Conservation (phyloP, 2,329 filamentous ascomycete genomes). For the Trichoderma gracile region DNA sequence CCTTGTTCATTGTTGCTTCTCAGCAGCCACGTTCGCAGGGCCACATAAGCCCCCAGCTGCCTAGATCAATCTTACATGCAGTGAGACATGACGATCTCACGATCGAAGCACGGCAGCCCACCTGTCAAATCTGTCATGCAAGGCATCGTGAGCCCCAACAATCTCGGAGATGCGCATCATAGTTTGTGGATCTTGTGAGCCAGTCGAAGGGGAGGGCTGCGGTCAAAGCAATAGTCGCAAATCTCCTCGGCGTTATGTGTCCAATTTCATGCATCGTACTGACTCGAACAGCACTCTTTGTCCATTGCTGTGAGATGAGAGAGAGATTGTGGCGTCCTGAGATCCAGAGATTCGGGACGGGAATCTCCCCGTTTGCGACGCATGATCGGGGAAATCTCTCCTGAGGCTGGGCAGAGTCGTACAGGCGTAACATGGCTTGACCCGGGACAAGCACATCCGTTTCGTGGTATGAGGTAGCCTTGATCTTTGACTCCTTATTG, state of each 20-base stretch:
- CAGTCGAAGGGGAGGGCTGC: not conserved
- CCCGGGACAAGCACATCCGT: not conserved
- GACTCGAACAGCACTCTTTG: not conserved
- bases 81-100: slow-evolving; percentile 3
- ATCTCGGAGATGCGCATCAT: not conserved
- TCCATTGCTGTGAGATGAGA: not conserved
- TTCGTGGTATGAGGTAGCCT: too few species aligned
- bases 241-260: not conserved
- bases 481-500: not conserved
- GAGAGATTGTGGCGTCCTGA: not conserved
- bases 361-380: not conserved
- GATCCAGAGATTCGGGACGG: slow-evolving; percentile 13
- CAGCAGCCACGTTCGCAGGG: not conserved
- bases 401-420: not conserved
- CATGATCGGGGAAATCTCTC: not conserved
- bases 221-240: slow-evolving; percentile 12
- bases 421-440: not conserved
- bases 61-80: not conserved
- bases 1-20: not conserved
- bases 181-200: not conserved
- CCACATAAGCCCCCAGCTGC: not conserved
- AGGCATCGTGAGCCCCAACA: not conserved
- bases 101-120: not conserved
- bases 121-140: slow-evolving; percentile 17
- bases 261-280: not conserved